Conservation (phyloP, 305 asterid species). For the Solanum hybrid region DNA sequence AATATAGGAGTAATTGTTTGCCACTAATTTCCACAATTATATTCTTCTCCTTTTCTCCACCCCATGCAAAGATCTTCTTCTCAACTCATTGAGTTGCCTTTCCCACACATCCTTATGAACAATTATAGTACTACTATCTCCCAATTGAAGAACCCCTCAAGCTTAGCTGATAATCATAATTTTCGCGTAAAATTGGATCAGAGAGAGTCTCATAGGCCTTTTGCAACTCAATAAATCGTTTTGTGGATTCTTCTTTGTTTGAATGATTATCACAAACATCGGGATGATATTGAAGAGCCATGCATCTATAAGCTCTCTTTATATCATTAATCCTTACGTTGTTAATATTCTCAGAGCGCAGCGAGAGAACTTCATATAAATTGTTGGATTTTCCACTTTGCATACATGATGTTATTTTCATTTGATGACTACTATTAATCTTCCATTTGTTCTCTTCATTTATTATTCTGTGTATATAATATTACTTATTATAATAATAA, state of each 20-base stretch:
- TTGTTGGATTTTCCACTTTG: slow-evolving; percentile 7
- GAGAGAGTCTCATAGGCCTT: slow-evolving; percentile 40
- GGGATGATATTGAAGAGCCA: slow-evolving; percentile 41
- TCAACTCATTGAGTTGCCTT: slow-evolving; percentile 34
- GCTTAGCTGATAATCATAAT: slow-evolving; percentile 27
- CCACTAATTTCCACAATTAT: neutral
- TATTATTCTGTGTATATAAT: no score
- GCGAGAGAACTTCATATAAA: slow-evolving; percentile 32
- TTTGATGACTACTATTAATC: neutral
- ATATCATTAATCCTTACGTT: slow-evolving; percentile 27
- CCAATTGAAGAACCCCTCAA: neutral
- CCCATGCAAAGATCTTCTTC: slow-evolving; percentile 17
- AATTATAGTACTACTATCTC: neutral
- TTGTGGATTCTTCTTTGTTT: slow-evolving; percentile 24
- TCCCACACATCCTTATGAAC: slow-evolving; percentile 34
- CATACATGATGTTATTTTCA: neutral
- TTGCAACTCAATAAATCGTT: slow-evolving; percentile 29
- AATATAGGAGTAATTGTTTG: neutral
- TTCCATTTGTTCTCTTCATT: neutral
- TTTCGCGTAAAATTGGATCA: slow-evolving; percentile 22
- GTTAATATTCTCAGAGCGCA: slow-evolving; percentile 10
- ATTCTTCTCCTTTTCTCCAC: slow-evolving; percentile 10
- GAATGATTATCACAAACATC: slow-evolving; percentile 18
- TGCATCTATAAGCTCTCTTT: slow-evolving; percentile 31
- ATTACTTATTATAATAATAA: no score